These are phyloP conservation scores for Penicillium canescens DNA, from an alignment of 495 filamentous ascomycete species.

Conservation along the genomic window DNA sequence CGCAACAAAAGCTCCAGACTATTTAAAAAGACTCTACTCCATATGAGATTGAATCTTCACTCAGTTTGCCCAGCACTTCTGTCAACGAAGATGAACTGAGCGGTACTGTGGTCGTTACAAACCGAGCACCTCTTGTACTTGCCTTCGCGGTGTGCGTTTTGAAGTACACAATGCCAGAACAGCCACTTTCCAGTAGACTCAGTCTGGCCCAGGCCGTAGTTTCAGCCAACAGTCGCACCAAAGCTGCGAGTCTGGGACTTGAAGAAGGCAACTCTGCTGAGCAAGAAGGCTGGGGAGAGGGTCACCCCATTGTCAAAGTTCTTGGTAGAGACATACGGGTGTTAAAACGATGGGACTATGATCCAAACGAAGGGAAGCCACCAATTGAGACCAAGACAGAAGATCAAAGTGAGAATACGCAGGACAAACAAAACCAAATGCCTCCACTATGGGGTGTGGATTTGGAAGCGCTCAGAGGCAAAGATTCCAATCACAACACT, in stretches of 20 bases:
- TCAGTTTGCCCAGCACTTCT: constrained; percentile 57
- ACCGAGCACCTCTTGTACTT: constrained; percentile 77
- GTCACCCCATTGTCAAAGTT: constrained; percentile 68
- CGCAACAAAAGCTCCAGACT: constrained; percentile 15
- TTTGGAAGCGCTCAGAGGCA: constrained; percentile 58
- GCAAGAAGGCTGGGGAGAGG: constrained; percentile 70
- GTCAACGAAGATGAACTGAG: constrained; percentile 60
- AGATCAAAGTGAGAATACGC: constrained; percentile 11
- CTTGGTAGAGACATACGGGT: constrained; percentile 72
- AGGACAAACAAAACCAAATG: constrained; percentile 15
- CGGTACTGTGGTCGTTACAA: constrained; percentile 63
- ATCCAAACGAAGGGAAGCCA: constrained; percentile 53
- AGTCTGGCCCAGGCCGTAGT: constrained; percentile 80
- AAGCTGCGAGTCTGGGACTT: constrained; percentile 72
- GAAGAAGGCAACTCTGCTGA: constrained; percentile 66
- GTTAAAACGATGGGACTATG: constrained; percentile 75
- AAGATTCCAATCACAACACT: constrained; percentile 32
- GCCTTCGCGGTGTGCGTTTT: constrained; percentile 75
- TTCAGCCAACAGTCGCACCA: constrained; percentile 71
- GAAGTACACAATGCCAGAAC: constrained; percentile 78
- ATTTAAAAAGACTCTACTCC: constrained; percentile 43
- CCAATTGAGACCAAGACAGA: constrained; percentile 8
- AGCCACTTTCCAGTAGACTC: constrained; percentile 76
- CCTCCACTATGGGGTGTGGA: constrained; percentile 78
- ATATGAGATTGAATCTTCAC: constrained; percentile 61